Conservation (phyloP, 2,329 filamentous ascomycete species). For the Cercospora sp. region DNA sequence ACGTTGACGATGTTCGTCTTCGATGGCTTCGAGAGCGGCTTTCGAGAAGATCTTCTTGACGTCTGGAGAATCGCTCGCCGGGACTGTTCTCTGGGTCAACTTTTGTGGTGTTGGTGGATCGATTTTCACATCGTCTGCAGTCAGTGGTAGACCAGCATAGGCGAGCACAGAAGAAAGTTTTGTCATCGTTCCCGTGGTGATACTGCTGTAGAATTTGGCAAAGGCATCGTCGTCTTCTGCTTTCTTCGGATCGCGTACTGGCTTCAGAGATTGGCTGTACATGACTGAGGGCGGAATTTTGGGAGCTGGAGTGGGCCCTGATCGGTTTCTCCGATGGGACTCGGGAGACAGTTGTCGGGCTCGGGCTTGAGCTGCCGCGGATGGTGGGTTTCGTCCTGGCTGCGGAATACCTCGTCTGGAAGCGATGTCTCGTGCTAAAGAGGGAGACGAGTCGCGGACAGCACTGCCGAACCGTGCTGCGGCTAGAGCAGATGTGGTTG, state of each 20-base stretch:
- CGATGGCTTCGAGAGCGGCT: conserved; percentile 77
- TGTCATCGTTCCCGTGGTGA: conserved; percentile 85
- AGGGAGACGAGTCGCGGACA: conserved; percentile 39
- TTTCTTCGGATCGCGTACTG: conserved; percentile 24
- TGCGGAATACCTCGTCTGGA: conserved; percentile 40
- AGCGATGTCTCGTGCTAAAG: conserved; percentile 42
- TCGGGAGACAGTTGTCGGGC: conserved; percentile 37
- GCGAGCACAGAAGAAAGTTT: conserved; percentile 86
- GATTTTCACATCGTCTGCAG: conserved; percentile 34
- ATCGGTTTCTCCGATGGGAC: conserved; percentile 27
- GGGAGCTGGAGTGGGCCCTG: conserved; percentile 8
- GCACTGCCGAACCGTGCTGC: conserved; percentile 30
- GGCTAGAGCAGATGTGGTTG: conserved; percentile 30
- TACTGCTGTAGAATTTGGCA: conserved; percentile 78
- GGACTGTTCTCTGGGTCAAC: conserved; percentile 36
- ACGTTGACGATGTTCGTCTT: conserved; percentile 56
- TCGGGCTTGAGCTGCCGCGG: conserved; percentile 34
- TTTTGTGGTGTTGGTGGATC: conserved; percentile 32
- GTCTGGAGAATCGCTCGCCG: conserved; percentile 58
- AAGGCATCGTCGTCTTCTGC: conserved; percentile 65
- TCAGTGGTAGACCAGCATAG: conserved; percentile 85
- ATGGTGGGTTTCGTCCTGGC: conserved; percentile 27
- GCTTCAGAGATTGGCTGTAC: conserved; percentile 32
- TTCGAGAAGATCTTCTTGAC: conserved; percentile 80
- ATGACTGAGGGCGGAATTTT: conserved; percentile 36